These are phyloP conservation scores for Candida sp. DNA, from an alignment of 1,139 yeast genomes.

Conservation along the genomic window DNA sequence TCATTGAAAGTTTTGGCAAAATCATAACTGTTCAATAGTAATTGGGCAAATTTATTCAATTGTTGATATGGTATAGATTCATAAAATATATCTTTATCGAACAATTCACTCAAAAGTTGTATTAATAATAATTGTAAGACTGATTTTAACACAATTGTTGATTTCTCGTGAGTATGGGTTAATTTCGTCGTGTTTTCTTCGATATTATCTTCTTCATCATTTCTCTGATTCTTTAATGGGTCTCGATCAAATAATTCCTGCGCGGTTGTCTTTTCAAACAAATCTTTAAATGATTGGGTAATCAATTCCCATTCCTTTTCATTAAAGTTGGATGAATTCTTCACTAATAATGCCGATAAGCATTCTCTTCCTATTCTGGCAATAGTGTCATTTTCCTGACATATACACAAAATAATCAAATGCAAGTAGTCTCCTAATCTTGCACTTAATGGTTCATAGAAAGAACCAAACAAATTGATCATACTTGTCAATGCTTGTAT, in stretches of 20 bases:
- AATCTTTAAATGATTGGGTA: conserved; percentile 55
- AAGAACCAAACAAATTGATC: conserved; percentile 78
- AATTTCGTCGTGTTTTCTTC: conserved; percentile 21
- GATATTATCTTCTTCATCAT: conserved; percentile 5
- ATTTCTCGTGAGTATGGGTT: conserved; percentile 50
- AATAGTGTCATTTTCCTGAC: conserved; percentile 96
- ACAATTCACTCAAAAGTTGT: conserved; percentile 78
- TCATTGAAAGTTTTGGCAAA: conserved; percentile 89
- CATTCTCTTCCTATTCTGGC: conserved; percentile 94
- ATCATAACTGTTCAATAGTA: conserved; percentile 66
- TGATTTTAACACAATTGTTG: conserved; percentile 86
- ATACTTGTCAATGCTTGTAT: conserved; percentile 92
- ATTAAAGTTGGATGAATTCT: conserved; percentile 66
- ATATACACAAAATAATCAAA: conserved; percentile 79
- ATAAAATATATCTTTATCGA: conserved; percentile 68
- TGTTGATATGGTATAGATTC: conserved; percentile 63
- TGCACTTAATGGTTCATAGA: conserved; percentile 68
- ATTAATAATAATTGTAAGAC: conserved; percentile 87
- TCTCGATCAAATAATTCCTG: conserved; percentile 74
- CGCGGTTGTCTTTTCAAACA: conserved; percentile 85
- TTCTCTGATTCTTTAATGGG: conserved; percentile 38
- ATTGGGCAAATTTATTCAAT: conserved; percentile 54
- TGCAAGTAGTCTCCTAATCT: conserved; percentile 78
- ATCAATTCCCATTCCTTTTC: conserved; percentile 74
- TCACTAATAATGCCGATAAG: conserved; percentile 69